Percentiles rank a stretch among this genome's conserved stretches.
These are phyloP conservation scores for Gonapodya prolifera DNA, from an alignment of 192 early-diverging fungal genomes.

Conservation along the genomic window DNA sequence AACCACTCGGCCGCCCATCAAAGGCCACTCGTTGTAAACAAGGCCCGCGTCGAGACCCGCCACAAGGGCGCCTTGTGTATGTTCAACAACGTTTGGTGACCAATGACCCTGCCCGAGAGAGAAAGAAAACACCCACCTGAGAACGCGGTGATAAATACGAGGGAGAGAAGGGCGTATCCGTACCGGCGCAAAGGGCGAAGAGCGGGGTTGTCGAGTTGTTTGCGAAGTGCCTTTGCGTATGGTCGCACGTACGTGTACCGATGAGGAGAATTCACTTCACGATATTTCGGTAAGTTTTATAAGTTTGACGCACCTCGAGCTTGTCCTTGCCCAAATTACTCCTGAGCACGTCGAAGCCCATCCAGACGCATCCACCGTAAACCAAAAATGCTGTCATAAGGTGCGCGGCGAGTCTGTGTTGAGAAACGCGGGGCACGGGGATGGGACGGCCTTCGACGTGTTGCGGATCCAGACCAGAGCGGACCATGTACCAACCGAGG, in stretches of 20 bases:
- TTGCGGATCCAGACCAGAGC: slow-evolving; percentile 74
- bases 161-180: slow-evolving; percentile 44
- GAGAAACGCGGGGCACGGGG: slow-evolving; percentile 80
- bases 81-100: too few species aligned
- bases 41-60: slow-evolving; percentile 94
- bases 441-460: slow-evolving; percentile 55
- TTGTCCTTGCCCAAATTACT: background rate
- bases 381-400: slow-evolving; percentile 77
- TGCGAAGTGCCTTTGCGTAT: slow-evolving; percentile 7
- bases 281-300: too few species aligned
- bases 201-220: slow-evolving; percentile 35
- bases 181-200: slow-evolving; percentile 48
- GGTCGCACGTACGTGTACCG: background rate
- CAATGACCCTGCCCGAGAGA: too few species aligned
- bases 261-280: too few species aligned
- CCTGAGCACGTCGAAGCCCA: background rate
- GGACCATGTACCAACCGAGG: slow-evolving; percentile 98
- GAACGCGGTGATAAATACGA: slow-evolving; percentile 76
- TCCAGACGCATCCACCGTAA: slow-evolving; percentile 26
- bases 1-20: slow-evolving; percentile 76
- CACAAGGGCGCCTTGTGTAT: slow-evolving; percentile 76
- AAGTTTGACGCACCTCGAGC: background rate
- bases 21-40: slow-evolving; percentile 93
- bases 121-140: slow-evolving; percentile 22
- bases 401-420: slow-evolving; percentile 87